Evolutionary conservation across 2,329 filamentous ascomycete genomes (phyloP).

Genomic region (Mariannaea elegans): DNA sequence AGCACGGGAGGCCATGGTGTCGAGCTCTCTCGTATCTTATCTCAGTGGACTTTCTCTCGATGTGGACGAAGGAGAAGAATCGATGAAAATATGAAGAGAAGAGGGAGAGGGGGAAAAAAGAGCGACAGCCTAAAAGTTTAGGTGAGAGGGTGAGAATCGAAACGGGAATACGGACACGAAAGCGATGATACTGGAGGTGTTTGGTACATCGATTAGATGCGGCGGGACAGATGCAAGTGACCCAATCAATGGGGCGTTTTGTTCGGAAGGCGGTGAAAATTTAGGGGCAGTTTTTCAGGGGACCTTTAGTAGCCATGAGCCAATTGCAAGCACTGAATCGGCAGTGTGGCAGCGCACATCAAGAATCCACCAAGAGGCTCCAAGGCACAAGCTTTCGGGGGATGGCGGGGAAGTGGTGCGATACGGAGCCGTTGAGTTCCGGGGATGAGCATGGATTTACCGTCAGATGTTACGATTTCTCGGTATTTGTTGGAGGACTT

Average conservation of each 20-base stretch:
- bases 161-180: conserved; percentile 15
- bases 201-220: too few species aligned
- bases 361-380: background rate
- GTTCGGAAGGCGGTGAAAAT: background rate
- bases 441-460: conserved; percentile 30
- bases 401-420: conserved; percentile 37
- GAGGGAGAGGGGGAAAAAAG: background rate
- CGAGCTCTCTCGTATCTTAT: background rate
- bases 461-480: conserved; percentile 35
- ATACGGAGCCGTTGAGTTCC: conserved; percentile 35
- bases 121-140: background rate
- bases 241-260: background rate
- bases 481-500: conserved; percentile 35
- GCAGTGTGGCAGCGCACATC: background rate
- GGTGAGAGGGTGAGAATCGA: background rate
- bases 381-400: conserved; percentile 26
- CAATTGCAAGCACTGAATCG: background rate
- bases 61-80: background rate
- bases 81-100: background rate
- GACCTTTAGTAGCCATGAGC: background rate
- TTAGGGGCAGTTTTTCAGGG: too few species aligned
- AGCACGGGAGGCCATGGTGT: conserved; percentile 42
- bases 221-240: conserved; percentile 25
- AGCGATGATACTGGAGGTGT: background rate
- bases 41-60: background rate